These are phyloP conservation scores for Russula griseocarnosa DNA, from an alignment of 768 basidiomycete genomes.

Conservation along the genomic window DNA sequence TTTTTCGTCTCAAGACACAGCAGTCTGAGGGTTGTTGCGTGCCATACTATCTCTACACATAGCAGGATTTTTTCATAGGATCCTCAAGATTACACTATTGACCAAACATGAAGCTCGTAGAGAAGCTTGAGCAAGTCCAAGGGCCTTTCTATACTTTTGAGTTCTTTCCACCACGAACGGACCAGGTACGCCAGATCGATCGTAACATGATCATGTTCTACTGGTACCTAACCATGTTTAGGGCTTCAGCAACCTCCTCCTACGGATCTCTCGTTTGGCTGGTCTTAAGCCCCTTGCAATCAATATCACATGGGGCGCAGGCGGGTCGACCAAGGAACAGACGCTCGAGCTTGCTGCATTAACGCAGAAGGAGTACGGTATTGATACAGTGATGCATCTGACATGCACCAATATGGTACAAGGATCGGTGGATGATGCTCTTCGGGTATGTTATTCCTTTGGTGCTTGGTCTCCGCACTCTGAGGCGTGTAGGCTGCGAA, in stretches of 20 bases:
- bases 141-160: conserved; percentile 82
- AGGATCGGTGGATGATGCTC: conserved; percentile 80
- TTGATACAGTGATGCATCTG: conserved; percentile 89
- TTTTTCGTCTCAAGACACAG: not conserved
- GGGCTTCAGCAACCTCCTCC: conserved; percentile 88
- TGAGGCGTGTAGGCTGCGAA: conserved; percentile 58
- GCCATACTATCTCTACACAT: not conserved
- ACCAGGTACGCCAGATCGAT: conserved; percentile 51
- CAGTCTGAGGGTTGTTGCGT: not conserved
- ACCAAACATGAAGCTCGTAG: conserved; percentile 56
- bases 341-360: conserved; percentile 82
- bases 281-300: conserved; percentile 75
- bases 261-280: conserved; percentile 82
- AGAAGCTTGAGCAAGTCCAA: conserved; percentile 52
- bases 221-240: conserved; percentile 35
- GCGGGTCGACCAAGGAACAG: conserved; percentile 84
- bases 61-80: too few relatives aligned
- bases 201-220: conserved; percentile 11
- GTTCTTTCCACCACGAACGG: conserved; percentile 95
- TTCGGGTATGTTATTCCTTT: conserved; percentile 54
- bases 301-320: conserved; percentile 97
- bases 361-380: conserved; percentile 64
- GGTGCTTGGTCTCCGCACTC: conserved; percentile 8
- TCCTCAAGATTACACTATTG: not conserved
- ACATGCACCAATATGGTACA: conserved; percentile 97